These are phyloP conservation scores for Sclerotinia borealis DNA, from an alignment of 2,329 filamentous ascomycete species.

Conservation along the genomic window DNA sequence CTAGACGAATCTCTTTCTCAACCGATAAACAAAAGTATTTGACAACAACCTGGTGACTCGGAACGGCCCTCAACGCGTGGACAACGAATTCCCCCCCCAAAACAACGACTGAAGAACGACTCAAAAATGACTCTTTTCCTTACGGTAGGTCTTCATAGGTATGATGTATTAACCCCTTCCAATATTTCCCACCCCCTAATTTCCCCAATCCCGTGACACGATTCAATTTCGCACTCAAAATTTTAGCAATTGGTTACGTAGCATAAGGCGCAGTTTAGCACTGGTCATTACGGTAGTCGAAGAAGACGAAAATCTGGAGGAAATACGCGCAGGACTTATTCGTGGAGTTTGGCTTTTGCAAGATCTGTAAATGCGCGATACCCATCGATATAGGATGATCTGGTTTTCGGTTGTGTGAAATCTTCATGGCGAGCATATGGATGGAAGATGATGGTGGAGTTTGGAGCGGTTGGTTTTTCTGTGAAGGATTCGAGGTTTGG, in stretches of 20 bases:
- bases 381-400: background rate
- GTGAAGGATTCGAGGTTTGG: background rate
- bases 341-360: slow-evolving; percentile 6
- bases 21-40: background rate
- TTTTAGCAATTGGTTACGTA: slow-evolving; percentile 18
- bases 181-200: slow-evolving; percentile 6
- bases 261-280: slow-evolving; percentile 19
- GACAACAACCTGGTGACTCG: background rate
- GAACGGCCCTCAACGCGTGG: background rate
- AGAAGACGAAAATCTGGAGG: slow-evolving; percentile 3
- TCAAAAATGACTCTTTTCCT: background rate
- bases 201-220: slow-evolving; percentile 18
- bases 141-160: slow-evolving; percentile 28
- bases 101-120: background rate
- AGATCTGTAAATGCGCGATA: slow-evolving; percentile 7
- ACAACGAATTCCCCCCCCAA: too few species aligned
- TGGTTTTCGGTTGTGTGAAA: background rate
- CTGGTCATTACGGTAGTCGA: slow-evolving; percentile 8
- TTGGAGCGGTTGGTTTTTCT: background rate
- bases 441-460: background rate
- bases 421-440: background rate
- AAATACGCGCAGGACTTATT: background rate
- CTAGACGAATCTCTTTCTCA: background rate
- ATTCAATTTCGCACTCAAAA: slow-evolving; percentile 16
- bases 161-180: slow-evolving; percentile 18